Conservation (phyloP, 164 flowering plant genomes). For the Tinospora cordifolia region DNA sequence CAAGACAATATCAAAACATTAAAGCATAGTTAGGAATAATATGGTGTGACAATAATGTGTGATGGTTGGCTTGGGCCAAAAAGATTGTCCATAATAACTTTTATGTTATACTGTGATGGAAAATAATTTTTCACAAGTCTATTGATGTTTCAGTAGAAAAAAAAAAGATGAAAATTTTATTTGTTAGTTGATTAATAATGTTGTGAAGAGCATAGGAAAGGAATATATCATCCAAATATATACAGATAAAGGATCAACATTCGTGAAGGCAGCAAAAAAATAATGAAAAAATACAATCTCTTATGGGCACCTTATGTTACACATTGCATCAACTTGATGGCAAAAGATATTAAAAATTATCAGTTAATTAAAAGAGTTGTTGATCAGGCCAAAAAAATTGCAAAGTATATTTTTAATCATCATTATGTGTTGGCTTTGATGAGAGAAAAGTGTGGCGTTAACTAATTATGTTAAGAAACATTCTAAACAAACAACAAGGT, state of each 20-base stretch:
- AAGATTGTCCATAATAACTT: neutral
- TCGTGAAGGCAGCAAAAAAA: neutral
- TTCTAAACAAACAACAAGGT: no score
- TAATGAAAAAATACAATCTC: neutral
- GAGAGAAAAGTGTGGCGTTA: neutral
- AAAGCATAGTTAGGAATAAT: no score
- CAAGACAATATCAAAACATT: no score
- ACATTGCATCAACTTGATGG: neutral
- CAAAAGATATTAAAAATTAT: neutral
- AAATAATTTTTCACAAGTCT: neutral
- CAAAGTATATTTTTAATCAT: neutral
- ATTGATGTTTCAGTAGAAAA: neutral
- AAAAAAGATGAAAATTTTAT: neutral
- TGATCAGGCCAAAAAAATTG: neutral
- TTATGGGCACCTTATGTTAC: neutral
- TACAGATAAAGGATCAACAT: neutral
- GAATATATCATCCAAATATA: neutral
- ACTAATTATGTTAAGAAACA: neutral
- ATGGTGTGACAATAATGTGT: no score
- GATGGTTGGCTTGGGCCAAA: no score
- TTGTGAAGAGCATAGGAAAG: neutral
- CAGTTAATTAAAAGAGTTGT: neutral
- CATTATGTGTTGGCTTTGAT: constrained; percentile 5
- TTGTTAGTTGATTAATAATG: neutral
- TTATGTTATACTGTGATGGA: neutral